Percentiles rank a stretch among this genome's conserved stretches.
These are phyloP conservation scores for Globisporangium cylindrosporum DNA, from an alignment of 352 stramenopile genomes.

Conservation along the genomic window DNA sequence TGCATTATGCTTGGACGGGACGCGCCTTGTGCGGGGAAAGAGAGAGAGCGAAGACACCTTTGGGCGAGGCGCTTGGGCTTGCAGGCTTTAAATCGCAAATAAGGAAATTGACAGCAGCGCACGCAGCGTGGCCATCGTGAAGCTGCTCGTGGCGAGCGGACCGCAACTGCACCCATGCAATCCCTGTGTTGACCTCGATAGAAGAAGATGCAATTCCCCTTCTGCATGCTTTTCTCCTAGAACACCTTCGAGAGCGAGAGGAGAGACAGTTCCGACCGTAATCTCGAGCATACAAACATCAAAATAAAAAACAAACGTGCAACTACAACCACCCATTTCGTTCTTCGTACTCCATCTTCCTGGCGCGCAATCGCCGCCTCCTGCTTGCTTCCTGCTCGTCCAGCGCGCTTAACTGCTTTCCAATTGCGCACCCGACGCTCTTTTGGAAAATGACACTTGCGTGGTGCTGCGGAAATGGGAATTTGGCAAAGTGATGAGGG, in stretches of 20 bases:
- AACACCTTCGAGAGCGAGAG: background rate
- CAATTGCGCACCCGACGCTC: background rate
- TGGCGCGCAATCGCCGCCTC: slow-evolving; percentile 1
- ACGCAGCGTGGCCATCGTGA: background rate
- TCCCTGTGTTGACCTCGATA: background rate
- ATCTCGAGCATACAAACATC: background rate
- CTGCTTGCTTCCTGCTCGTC: background rate
- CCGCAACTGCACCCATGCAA: background rate
- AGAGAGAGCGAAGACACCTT: background rate
- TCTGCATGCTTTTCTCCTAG: background rate
- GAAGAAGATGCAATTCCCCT: background rate
- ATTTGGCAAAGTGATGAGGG: slow-evolving; percentile 1
- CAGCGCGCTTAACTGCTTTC: slow-evolving; percentile 3
- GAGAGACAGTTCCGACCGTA: slow-evolving; percentile 2
- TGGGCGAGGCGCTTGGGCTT: background rate
- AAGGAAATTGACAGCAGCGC: background rate
- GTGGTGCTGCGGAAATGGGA: slow-evolving; percentile 6
- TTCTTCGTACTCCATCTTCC: slow-evolving; percentile 1
- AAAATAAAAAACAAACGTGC: background rate
- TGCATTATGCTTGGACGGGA: background rate
- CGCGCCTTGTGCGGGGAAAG: background rate
- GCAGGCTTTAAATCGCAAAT: background rate
- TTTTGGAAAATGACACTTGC: background rate
- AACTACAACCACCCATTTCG: slow-evolving; percentile 2
- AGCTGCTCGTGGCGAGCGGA: background rate